Evolutionary conservation across 176 grass and related monocot genomes (phyloP).

Genomic region (Dactylis glomerata): DNA sequence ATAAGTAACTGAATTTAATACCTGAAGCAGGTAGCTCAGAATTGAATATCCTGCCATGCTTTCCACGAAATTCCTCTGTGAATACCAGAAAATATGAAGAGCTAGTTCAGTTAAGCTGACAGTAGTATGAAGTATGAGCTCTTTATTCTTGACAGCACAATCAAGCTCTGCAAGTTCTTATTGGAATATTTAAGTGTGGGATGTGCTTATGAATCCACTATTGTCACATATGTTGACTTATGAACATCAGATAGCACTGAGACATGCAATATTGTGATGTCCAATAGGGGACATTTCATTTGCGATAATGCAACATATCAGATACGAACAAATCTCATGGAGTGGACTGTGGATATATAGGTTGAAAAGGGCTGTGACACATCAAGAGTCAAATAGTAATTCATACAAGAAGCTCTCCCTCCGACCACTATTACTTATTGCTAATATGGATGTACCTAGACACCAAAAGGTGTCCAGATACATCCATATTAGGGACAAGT

Average conservation of each 20-base stretch:
- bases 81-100: slow-evolving; percentile 32
- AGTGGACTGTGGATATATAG: not conserved
- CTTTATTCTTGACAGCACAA: not conserved
- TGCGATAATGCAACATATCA: not conserved
- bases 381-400: not conserved
- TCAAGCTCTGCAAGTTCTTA: not conserved
- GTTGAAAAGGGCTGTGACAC: not conserved
- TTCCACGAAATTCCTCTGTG: slow-evolving; percentile 98
- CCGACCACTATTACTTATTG: too few species aligned
- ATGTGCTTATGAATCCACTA: not conserved
- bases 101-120: not conserved
- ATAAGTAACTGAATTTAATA: slow-evolving; percentile 35
- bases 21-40: slow-evolving; percentile 91
- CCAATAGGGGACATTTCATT: not conserved
- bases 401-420: slow-evolving; percentile 19
- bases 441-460: too few species aligned
- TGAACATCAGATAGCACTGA: not conserved
- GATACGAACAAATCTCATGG: slow-evolving; percentile 9
- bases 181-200: not conserved
- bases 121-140: slow-evolving; percentile 8
- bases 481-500: too few species aligned
- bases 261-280: not conserved
- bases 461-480: too few species aligned
- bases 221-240: not conserved
- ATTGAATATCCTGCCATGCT: slow-evolving; percentile 99